Evolutionary conservation across 1,284 basidiomycete species (phyloP).

Genomic region (Tremellales sp.): DNA sequence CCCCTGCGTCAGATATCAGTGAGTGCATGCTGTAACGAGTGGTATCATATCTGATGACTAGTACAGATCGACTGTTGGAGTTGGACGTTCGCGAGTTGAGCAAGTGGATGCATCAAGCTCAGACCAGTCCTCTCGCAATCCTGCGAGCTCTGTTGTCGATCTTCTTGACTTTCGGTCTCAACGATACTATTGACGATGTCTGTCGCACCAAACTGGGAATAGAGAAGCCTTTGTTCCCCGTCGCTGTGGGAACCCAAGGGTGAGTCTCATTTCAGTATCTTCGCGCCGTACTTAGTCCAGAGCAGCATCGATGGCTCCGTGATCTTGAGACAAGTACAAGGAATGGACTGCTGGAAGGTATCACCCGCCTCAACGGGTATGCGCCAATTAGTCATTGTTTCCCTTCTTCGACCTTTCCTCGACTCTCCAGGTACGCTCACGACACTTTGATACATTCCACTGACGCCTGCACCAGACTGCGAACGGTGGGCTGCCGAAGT

Average conservation of each 20-base stretch:
- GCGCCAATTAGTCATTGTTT: conserved; percentile 63
- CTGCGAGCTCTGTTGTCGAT: conserved; percentile 45
- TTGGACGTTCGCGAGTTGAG: conserved; percentile 28
- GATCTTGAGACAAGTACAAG: conserved; percentile 8
- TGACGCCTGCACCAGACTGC: conserved; percentile 53
- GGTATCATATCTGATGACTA: not conserved
- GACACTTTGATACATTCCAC: not conserved
- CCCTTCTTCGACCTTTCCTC: conserved; percentile 65
- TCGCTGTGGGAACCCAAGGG: conserved; percentile 56
- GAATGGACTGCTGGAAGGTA: conserved; percentile 59
- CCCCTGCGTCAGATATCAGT: conserved; percentile 6
- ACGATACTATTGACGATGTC: conserved; percentile 62
- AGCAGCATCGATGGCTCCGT: not conserved
- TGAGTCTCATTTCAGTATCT: conserved; percentile 36
- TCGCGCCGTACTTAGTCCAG: conserved; percentile 7
- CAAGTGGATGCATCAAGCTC: conserved; percentile 17
- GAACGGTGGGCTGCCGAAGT: conserved; percentile 64
- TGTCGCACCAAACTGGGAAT: conserved; percentile 49
- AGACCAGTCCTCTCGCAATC: conserved; percentile 24
- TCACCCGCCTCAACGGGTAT: conserved; percentile 64
- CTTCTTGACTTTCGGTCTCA: conserved; percentile 52
- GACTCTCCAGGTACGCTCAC: conserved; percentile 61
- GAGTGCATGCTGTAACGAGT: not conserved
- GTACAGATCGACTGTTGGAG: conserved; percentile 21
- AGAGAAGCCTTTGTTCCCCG: conserved; percentile 47